A percentile compares a stretch with the other conserved stretches of the same genome.
Evolutionary conservation across 371 early-diverging fungal genomes (phyloP).

Genomic region (Basidiobolus heterosporus): DNA sequence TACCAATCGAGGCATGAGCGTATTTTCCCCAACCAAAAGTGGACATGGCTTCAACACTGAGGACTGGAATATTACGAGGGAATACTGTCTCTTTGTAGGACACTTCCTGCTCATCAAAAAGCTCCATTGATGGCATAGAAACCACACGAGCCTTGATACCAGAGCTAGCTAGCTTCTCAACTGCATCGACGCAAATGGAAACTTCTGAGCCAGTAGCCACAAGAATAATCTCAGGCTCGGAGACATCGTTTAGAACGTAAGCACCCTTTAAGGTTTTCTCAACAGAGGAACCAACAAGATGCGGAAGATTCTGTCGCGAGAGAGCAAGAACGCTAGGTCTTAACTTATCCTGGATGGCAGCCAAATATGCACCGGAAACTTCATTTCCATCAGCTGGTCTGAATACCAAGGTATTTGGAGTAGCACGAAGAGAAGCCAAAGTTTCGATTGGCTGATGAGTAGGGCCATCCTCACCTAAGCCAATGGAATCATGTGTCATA

Average conservation of each 20-base stretch:
- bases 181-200: slow-evolving; percentile 70
- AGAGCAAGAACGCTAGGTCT: slow-evolving; percentile 82
- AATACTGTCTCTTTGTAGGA: slow-evolving; percentile 81
- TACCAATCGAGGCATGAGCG: slow-evolving; percentile 78
- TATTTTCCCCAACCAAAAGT: slow-evolving; percentile 93
- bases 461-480: slow-evolving; percentile 96
- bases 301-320: slow-evolving; percentile 91
- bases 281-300: slow-evolving; percentile 65
- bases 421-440: slow-evolving; percentile 79
- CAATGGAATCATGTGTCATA: slow-evolving; percentile 99
- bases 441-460: slow-evolving; percentile 99
- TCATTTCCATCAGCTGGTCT: slow-evolving; percentile 97
- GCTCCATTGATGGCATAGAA: slow-evolving; percentile 87
- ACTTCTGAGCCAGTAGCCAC: slow-evolving; percentile 96
- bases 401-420: slow-evolving; percentile 77
- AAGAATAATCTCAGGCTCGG: slow-evolving; percentile 47
- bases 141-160: slow-evolving; percentile 68
- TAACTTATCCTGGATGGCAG: slow-evolving; percentile 47
- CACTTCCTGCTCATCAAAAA: slow-evolving; percentile 81
- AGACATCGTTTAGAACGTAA: slow-evolving; percentile 52
- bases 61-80: slow-evolving; percentile 51
- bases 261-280: slow-evolving; percentile 66
- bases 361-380: slow-evolving; percentile 76
- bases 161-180: slow-evolving; percentile 40
- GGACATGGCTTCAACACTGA: slow-evolving; percentile 86